Percentiles rank a stretch among this genome's conserved stretches.
phyloP scores from a whole-genome alignment of 2,329 filamentous ascomycete species.

The Exophiala xenobiotica region DNA sequence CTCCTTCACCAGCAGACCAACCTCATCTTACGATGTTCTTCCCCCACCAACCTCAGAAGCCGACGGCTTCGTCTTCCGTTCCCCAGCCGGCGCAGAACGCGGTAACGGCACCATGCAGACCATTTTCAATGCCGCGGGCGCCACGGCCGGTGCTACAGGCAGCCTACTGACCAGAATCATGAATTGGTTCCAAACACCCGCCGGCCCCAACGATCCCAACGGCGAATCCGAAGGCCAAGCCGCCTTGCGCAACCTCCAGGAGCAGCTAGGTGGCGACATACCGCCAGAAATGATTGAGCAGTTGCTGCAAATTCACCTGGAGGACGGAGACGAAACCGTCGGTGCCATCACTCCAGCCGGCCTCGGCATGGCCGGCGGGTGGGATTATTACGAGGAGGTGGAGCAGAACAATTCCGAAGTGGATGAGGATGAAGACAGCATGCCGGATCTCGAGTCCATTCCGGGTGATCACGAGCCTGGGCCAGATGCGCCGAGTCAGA shows the following conservation, averaged over 20 bases:
- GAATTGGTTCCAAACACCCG: slow-evolving; percentile 27
- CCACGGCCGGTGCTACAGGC: slow-evolving; percentile 17
- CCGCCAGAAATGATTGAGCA: slow-evolving; percentile 26
- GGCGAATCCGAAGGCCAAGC: slow-evolving; percentile 23
- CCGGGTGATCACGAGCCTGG: slow-evolving; percentile 5
- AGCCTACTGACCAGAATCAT: slow-evolving; percentile 25
- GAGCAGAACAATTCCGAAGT: slow-evolving; percentile 12
- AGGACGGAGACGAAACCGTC: slow-evolving; percentile 14
- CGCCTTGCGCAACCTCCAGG: slow-evolving; percentile 24
- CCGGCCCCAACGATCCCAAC: slow-evolving; percentile 7
- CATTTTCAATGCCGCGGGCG: slow-evolving; percentile 24
- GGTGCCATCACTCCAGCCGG: slow-evolving; percentile 20
- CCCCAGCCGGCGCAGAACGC: slow-evolving; percentile 16
- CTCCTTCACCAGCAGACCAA: slow-evolving; percentile 61
- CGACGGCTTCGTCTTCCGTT: slow-evolving; percentile 25
- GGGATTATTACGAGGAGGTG: slow-evolving; percentile 28
- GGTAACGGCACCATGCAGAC: slow-evolving; percentile 20
- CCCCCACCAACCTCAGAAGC: slow-evolving; percentile 56
- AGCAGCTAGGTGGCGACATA: slow-evolving; percentile 25
- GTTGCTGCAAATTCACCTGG: slow-evolving; percentile 24
- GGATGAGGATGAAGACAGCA: slow-evolving; percentile 19
- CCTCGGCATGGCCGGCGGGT: slow-evolving; percentile 25
- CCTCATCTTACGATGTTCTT: slow-evolving; percentile 78
- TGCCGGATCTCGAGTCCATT: slow-evolving; percentile 27
- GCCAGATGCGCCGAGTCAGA: not conserved